A percentile compares a stretch with the other conserved stretches of the same genome.
Evolutionary conservation across 805 yeast species (phyloP).

Genomic region (Yarrowia divulgata): DNA sequence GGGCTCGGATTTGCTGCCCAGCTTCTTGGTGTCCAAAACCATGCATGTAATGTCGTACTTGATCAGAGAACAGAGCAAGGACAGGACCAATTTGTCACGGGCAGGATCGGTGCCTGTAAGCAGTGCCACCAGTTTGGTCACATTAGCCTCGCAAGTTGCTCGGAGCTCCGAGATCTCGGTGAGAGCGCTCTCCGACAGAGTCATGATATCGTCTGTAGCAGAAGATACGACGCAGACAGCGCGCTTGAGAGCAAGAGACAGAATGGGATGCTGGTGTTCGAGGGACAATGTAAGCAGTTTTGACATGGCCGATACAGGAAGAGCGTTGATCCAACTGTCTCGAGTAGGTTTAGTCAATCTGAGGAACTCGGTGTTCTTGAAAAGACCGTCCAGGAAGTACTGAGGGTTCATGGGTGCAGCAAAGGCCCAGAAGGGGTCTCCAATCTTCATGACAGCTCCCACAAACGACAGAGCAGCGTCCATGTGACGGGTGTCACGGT

Average conservation of each 20-base stretch:
- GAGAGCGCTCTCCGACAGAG: conserved; percentile 1
- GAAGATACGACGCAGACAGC: conserved; percentile 1
- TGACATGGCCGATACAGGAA: conserved; percentile 8
- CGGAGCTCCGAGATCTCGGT: conserved; percentile 10
- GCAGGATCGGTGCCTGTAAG: not conserved
- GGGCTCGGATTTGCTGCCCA: conserved; percentile 21
- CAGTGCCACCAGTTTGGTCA: not conserved
- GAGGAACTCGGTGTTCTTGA: conserved; percentile 21
- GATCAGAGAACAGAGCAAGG: conserved; percentile 9
- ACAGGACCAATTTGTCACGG: not conserved
- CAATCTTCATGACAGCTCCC: conserved; percentile 32
- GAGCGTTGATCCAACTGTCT: conserved; percentile 14
- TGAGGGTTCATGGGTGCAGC: conserved; percentile 28
- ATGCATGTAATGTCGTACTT: conserved; percentile 29
- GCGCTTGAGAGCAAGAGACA: conserved; percentile 6
- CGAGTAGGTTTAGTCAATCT: conserved; percentile 5
- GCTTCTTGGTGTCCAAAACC: conserved; percentile 22
- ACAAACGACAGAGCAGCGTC: conserved; percentile 21
- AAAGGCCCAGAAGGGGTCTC: conserved; percentile 24
- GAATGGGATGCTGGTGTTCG: conserved; percentile 6
- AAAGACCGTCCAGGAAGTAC: conserved; percentile 28
- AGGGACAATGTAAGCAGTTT: conserved; percentile 16
- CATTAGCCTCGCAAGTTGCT: conserved; percentile 18
- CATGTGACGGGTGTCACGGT: not conserved
- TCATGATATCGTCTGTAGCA: conserved; percentile 10